Conservation (phyloP, 2,329 filamentous ascomycete species). For the Colletotrichum salicis region DNA sequence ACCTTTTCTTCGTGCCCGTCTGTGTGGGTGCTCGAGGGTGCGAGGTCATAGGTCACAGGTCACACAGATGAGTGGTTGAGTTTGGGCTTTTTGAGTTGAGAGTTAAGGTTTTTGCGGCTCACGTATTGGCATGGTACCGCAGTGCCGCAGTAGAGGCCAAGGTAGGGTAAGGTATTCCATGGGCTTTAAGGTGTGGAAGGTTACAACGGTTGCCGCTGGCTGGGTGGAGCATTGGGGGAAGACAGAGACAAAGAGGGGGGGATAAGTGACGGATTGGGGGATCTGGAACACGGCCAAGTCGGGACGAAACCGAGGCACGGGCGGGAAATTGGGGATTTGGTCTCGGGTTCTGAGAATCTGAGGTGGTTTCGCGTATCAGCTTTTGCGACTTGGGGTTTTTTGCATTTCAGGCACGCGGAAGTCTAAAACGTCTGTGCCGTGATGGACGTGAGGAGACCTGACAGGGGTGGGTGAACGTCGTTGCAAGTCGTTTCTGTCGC, state of each 20-base stretch:
- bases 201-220: neutral
- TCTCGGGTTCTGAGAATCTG: neutral
- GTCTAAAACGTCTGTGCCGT: neutral
- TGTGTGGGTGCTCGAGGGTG: neutral
- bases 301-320: neutral
- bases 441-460: neutral
- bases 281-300: neutral
- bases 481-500: neutral
- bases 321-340: neutral
- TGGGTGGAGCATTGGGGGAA: neutral
- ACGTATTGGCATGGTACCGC: neutral
- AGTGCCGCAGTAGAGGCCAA: too few species aligned
- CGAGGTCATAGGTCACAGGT: neutral
- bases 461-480: neutral
- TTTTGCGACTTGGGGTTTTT: neutral
- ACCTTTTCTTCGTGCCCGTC: neutral
- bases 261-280: neutral
- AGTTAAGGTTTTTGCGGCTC: constrained; percentile 12
- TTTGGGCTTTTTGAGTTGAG: neutral
- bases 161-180: too few species aligned
- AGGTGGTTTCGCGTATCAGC: constrained; percentile 3
- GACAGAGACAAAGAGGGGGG: neutral
- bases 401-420: constrained; percentile 3
- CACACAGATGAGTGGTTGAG: neutral
- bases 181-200: neutral